Evolutionary conservation across 768 basidiomycete species (phyloP), one percentile per base, ranked within the genome.

Genomic region (Lactifluus piperatus): DNA sequence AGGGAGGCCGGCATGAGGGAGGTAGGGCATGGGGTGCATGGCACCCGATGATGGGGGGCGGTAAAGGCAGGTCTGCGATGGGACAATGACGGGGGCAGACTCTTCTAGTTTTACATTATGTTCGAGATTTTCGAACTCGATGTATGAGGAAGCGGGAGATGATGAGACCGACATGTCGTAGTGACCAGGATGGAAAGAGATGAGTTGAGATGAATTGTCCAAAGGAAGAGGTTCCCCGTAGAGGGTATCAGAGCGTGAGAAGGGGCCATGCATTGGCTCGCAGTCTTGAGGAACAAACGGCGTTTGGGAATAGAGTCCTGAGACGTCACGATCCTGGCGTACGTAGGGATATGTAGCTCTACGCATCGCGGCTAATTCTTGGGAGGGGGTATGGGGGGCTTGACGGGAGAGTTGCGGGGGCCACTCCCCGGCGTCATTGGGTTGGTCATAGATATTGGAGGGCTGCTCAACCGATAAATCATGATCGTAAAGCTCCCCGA

Each of bases 331-430:
- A 71, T 91, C 88, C 64, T 88, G 85, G 44, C 86, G 79, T 52
- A 86, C 85, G 67, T 83, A 85, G 47, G 88, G 88, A 71, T 82
- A 89, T 0, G 88, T 90, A 1, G 84, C 83, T 60, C 88, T 78
- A 50, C 88, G 85, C 54, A 70, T 66, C 11, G 73, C 70, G 48
- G 76, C 68, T 66, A 79, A 76, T 61, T 84, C 82, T 57, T 73
- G 72, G 6, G 62, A 62, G 43, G 75, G 48, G 18, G 39, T 70
- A 56, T 68, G 68, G 57, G 66, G 66, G 29, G 48, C 60, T 56
- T 62, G 57, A 41, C 58, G 57, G 62, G 69, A 61, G 66, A 64
- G 67, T 24, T 55, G 60, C 30, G 56, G 64, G 16, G 60, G 57
- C 55, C 59, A 54, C 56, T 66, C 54, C 43, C 64, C 59, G 27